Conservation (phyloP, 1,284 basidiomycete genomes). For the Fomitopsis schrenkii region DNA sequence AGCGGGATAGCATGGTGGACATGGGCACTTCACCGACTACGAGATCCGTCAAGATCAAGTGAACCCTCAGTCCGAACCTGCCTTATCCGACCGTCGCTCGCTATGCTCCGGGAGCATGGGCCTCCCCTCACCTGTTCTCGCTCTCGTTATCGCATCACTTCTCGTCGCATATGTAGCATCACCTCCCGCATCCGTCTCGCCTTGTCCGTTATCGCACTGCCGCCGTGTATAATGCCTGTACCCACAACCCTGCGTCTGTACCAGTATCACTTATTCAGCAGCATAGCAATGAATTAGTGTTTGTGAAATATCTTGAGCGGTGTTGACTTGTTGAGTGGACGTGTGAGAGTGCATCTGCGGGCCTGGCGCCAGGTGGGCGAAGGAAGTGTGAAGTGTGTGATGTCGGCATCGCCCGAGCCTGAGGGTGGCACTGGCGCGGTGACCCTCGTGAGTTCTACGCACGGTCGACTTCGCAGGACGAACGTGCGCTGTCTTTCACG, state of each 20-base stretch:
- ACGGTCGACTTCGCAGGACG: slow-evolving; percentile 13
- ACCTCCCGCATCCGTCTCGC: slow-evolving; percentile 10
- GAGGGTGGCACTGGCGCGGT: not conserved
- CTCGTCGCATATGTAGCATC: slow-evolving; percentile 19
- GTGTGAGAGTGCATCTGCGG: not conserved
- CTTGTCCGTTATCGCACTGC: not conserved
- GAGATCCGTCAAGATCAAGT: slow-evolving; percentile 29
- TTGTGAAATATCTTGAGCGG: not conserved
- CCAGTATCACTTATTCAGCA: not conserved
- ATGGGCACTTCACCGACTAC: slow-evolving; percentile 17
- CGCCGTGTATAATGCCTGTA: slow-evolving; percentile 5
- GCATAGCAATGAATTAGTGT: not conserved
- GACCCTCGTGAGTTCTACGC: not conserved
- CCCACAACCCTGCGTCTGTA: not conserved
- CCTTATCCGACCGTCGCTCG: not conserved
- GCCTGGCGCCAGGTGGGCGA: not conserved
- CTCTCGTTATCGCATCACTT: slow-evolving; percentile 1
- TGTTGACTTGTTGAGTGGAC: not conserved
- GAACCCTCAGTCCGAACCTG: not conserved
- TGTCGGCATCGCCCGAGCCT: slow-evolving; percentile 2
- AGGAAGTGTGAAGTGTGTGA: not conserved
- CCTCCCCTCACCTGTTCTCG: slow-evolving; percentile 1
- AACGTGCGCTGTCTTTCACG: slow-evolving; percentile 26
- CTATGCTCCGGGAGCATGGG: not conserved
- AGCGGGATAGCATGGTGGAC: slow-evolving; percentile 13